Evolutionary conservation across 768 basidiomycete genomes (phyloP), one percentile per base, ranked within the genome.

Genomic region (Russula lepida): DNA sequence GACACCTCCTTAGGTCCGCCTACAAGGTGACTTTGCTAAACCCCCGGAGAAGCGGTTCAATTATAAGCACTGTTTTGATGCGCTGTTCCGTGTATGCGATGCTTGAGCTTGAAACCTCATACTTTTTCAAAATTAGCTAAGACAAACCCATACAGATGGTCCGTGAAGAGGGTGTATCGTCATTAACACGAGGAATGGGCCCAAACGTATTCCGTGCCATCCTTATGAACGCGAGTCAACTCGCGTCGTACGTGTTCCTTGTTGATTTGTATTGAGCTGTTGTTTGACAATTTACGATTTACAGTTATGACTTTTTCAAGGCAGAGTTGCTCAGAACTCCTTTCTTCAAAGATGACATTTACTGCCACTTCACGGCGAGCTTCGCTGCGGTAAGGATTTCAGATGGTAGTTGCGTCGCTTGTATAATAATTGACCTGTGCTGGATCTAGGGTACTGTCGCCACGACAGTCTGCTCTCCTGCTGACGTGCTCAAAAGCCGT

Each of bases 21-120:
- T 95, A 63, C 93, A 95, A 73, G 92, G 88, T 39, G 93, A 95
- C 73, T 86, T 89, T 67, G 92, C 90, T 6, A 95, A 94, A 71
- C 82, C 89, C 1, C 84, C 86, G 9, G 90, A 91, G 75, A 89
- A 91, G 72, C 79, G 89, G 47, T 88, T 93, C 76, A 90, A 91
- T 68, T 95, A 95, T 72, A 90, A 89, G 75, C 81, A 95, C 71
- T 89, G 86, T 66, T 83, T 95, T 56, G 92, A 95, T 74, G 93
- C 92, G 0, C 76, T 95, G 15, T 89, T 84, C 75, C 77, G 91
- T 56, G 90, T 92, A 71, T 74, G 87, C 47, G 23, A 49, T 80
- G 5, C 48, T 21, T 44, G n/a, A n/a, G n/a, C n/a, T 49, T 41
- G 30, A 11, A 11, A 59, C 64, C n/a, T 17, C 28, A 17, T 32